phyloP scores from a whole-genome alignment of 1,284 basidiomycete species.

The Pulveroboletus sp. region DNA sequence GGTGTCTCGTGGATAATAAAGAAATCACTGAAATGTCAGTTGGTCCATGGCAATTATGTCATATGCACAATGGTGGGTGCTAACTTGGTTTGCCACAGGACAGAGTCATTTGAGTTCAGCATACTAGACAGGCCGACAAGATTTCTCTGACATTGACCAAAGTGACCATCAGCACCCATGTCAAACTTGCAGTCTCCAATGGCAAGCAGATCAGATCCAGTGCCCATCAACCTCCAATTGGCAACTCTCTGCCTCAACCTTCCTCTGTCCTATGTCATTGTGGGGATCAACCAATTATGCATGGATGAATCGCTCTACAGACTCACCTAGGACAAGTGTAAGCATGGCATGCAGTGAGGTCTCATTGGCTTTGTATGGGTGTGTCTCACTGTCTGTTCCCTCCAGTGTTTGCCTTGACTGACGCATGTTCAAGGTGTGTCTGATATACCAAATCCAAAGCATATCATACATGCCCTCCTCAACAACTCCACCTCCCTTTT shows the following conservation, averaged over 20 bases:
- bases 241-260: constrained; percentile 60
- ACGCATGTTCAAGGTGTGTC: constrained; percentile 41
- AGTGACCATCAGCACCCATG: background rate
- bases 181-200: background rate
- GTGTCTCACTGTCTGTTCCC: constrained; percentile 18
- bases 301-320: constrained; percentile 60
- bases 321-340: constrained; percentile 78
- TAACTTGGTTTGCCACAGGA: background rate
- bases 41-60: no score
- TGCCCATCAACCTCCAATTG: constrained; percentile 46
- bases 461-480: constrained; percentile 59
- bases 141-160: background rate
- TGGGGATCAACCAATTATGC: constrained; percentile 70
- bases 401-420: background rate
- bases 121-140: background rate
- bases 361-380: constrained; percentile 64
- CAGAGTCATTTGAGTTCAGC: no score
- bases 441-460: constrained; percentile 64
- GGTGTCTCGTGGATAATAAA: background rate
- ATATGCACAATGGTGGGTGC: no score
- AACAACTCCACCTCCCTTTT: constrained; percentile 45
- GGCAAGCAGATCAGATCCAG: constrained; percentile 10
- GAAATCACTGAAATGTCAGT: background rate
- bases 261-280: constrained; percentile 70
- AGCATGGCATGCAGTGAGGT: constrained; percentile 62